Conservation (phyloP, 2,329 filamentous ascomycete genomes). For the Akanthomyces muscarius region DNA sequence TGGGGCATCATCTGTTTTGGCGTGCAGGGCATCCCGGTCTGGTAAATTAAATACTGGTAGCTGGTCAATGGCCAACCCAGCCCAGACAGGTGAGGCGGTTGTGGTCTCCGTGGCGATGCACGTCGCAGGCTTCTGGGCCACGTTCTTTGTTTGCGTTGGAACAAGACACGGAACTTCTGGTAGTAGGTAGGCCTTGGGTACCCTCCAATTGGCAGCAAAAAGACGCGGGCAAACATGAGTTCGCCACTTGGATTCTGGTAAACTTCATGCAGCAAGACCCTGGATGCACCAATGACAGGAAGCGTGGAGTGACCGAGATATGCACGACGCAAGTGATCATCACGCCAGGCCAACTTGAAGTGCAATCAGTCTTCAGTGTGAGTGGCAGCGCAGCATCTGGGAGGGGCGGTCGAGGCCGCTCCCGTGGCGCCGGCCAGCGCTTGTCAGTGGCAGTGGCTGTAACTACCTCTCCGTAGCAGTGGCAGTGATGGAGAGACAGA, state of each 20-base stretch:
- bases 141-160: background rate
- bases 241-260: conserved; percentile 7
- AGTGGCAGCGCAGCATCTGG: background rate
- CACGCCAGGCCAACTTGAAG: background rate
- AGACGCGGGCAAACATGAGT: background rate
- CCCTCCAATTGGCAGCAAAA: background rate
- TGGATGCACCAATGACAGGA: conserved; percentile 8
- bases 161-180: background rate
- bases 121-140: background rate
- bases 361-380: background rate
- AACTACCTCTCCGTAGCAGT: no score
- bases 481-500: no score
- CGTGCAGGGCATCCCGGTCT: background rate
- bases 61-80: background rate
- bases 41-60: conserved; percentile 2
- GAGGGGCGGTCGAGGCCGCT: background rate
- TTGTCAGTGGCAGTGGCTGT: background rate
- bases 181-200: no score
- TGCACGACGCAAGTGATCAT: conserved; percentile 11
- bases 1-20: conserved; percentile 13
- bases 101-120: background rate
- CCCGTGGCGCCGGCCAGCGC: background rate
- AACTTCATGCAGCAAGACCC: conserved; percentile 4
- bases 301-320: conserved; percentile 12
- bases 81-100: background rate